Percentiles rank a stretch among this genome's conserved stretches.
Conservation (phyloP, 1,284 basidiomycete genomes). For the Cutaneotrichosporon sp. region DNA sequence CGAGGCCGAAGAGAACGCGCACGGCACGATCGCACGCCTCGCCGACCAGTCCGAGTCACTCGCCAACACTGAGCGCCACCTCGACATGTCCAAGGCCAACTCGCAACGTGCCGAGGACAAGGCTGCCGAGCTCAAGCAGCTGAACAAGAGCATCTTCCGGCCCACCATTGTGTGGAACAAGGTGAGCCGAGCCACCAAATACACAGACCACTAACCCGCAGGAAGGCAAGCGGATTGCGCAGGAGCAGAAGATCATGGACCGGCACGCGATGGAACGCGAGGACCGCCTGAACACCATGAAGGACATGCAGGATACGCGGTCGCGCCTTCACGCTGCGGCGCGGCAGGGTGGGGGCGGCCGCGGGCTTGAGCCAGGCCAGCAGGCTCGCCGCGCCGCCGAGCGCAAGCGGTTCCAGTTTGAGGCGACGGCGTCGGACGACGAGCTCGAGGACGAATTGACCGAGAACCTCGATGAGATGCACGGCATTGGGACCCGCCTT, state of each 20-base stretch:
- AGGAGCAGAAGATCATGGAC: slow-evolving; percentile 81
- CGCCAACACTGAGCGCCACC: slow-evolving; percentile 92
- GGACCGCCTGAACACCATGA: slow-evolving; percentile 79
- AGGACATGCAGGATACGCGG: slow-evolving; percentile 82
- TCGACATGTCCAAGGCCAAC: slow-evolving; percentile 90
- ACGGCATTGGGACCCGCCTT: slow-evolving; percentile 73
- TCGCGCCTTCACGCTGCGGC: slow-evolving; percentile 76
- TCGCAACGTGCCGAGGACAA: slow-evolving; percentile 86
- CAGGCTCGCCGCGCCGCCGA: slow-evolving; percentile 14
- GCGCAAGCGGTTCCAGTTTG: slow-evolving; percentile 77
- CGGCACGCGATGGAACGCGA: slow-evolving; percentile 86
- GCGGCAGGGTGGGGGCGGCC: slow-evolving; percentile 4
- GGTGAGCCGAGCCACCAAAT: slow-evolving; percentile 32
- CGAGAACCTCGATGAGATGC: slow-evolving; percentile 86
- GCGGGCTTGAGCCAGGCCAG: not conserved
- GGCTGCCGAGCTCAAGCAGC: slow-evolving; percentile 87
- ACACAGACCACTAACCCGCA: slow-evolving; percentile 27
- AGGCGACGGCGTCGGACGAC: slow-evolving; percentile 92
- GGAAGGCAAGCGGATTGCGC: slow-evolving; percentile 81
- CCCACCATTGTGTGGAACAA: slow-evolving; percentile 89
- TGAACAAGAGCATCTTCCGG: slow-evolving; percentile 78
- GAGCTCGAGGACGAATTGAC: slow-evolving; percentile 78
- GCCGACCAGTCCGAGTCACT: slow-evolving; percentile 86
- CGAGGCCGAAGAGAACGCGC: slow-evolving; percentile 93
- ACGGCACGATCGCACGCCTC: slow-evolving; percentile 78